Evolutionary conservation across 106 monocot species (phyloP), one percentile per base, ranked within the genome.

Genomic region (Amphibolis antarctica): DNA sequence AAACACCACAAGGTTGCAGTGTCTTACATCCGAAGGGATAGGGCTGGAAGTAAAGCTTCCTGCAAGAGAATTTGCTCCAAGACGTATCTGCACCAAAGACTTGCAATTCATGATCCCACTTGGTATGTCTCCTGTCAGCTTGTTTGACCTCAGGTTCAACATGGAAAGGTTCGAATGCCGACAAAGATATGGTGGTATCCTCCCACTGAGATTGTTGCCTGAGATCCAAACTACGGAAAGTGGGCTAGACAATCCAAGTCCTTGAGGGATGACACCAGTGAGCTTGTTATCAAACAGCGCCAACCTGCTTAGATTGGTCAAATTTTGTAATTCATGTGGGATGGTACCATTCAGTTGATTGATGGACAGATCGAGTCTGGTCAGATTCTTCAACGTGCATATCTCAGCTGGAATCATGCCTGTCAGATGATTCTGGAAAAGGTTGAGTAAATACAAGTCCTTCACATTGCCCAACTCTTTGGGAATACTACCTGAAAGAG

Each of bases 141-240:
- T 71, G 69, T 96, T 96, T 0, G 86, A 84, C 69, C 81, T 70
- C 10, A 96, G 68, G 61, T 84, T 89, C 74, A 96, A 67, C 62
- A 86, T 65, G 53, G 84, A 82, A 44, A 96, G 80, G 63, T 86
- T 86, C 18, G 83, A 84, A 53, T 78, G 79, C 18, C 74, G 71
- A 72, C 94, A 96, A 51, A 96, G 74, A 59, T 82, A 64, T 12
- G 28, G 66, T 12, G 94, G 94, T 48, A 96, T 84, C 42, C 63
- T 72, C 22, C 94, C 94, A 0, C 76, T 82, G 36, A 96, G 76
- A 28, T 83, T 80, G 53, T 96, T 96, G 29, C 86, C 69, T 0
- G 94, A 96, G 51, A 96, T 82, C 63, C 90, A 89, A 52, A 96
- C 79, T 12, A 89, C 89, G 86, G 89, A 96, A 43, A 96, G 86